A percentile compares a stretch with the other conserved stretches of the same genome.
These are phyloP conservation scores for Parsonsia alboflavescens DNA, from an alignment of 257 asterid genomes.

Conservation along the genomic window DNA sequence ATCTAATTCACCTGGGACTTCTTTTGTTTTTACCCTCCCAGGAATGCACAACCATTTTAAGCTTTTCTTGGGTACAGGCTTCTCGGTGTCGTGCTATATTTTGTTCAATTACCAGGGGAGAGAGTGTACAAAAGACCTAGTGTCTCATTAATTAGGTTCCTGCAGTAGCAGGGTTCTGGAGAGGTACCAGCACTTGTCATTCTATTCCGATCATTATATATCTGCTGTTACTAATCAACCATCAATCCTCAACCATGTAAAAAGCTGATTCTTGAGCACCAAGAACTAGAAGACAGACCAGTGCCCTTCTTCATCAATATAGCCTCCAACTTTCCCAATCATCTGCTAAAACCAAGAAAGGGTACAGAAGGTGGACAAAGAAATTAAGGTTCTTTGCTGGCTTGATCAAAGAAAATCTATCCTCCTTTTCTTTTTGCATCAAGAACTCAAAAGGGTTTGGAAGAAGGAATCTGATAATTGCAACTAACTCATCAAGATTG, in stretches of 20 bases:
- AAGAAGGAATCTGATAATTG: neutral
- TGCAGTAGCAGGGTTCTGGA: neutral
- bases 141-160: neutral
- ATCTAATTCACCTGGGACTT: neutral
- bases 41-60: neutral
- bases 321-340: neutral
- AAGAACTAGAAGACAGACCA: neutral
- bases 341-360: neutral
- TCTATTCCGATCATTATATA: neutral
- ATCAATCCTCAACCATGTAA: neutral
- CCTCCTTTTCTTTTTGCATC: neutral
- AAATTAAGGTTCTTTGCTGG: no score
- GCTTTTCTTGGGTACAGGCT: neutral
- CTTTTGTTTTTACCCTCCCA: neutral
- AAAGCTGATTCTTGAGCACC: conserved; percentile 1
- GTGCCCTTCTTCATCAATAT: neutral
- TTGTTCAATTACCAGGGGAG: neutral
- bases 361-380: no score
- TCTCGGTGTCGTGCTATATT: neutral
- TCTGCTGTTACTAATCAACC: neutral
- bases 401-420: no score
- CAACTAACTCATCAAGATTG: neutral
- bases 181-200: no score
- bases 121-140: no score
- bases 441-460: neutral